Evolutionary conservation across 164 flowering plant species (phyloP), one percentile per base, ranked within the genome.

Genomic region (Paratinospora sagittata): DNA sequence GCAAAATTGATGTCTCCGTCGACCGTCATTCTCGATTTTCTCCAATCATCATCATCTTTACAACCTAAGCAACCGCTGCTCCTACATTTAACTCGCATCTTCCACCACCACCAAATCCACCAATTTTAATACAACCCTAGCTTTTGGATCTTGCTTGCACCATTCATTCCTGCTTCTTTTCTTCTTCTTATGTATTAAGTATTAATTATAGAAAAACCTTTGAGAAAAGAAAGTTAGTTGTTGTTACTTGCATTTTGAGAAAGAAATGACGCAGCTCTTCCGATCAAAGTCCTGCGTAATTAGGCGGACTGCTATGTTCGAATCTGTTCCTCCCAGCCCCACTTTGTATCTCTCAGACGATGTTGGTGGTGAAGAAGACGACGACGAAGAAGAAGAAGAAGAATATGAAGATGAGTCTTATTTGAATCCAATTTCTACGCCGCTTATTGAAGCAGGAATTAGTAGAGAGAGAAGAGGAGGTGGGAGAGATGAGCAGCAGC

Each of bases 251-350:
- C 34, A 30, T 1, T 30, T 30, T 30, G 34, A 30, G 34, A 30
- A 30, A 30, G 34, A 30, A 30, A 30, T 89, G 92, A 78, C 87
- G 12, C 80, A 80, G 23, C 82, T 87, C 36, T 88, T 88, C 69
- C 84, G 92, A 79, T 87, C 94, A 77, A 89, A 85, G 75, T 86
- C 92, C 47, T 83, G 81, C 68, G 76, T 82, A n/a, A 74, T 66
- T 70, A 72, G 68, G 7, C 71, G 78, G n/a, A 58, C 65, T n/a
- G 33, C 77, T 0, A 76, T 72, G 39, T 76, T 66, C 73, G 74
- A 69, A 47, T 16, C 82, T 1, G 63, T 77, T 27, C 81, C 79
- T 21, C 82, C 78, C n/a, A 66, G 67, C 30, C 67, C 70, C 27
- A 41, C 43, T 17, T 27, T 43, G n/a, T 58, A 37, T 61, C 66